A percentile compares a stretch with the other conserved stretches of the same genome.
Evolutionary conservation across 1,139 yeast species (phyloP).

Genomic region (Debaryomyces sp.): DNA sequence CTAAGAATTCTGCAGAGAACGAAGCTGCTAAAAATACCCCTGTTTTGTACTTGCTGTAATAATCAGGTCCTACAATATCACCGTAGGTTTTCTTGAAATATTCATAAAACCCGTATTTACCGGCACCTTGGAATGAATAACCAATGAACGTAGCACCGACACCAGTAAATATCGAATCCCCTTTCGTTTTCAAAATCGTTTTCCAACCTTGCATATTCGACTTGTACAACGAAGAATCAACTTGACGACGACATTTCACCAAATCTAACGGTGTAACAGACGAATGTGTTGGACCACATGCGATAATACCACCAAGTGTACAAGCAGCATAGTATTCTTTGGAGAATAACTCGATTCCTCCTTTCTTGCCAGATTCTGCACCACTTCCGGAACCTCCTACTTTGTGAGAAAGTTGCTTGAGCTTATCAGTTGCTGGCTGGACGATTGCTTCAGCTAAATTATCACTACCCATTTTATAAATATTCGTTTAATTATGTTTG

Average conservation of each 20-base stretch:
- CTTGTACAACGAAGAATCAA: conserved; percentile 67
- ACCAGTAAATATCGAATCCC: conserved; percentile 83
- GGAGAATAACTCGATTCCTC: conserved; percentile 56
- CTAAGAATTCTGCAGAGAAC: conserved; percentile 90
- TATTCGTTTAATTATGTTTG: not conserved
- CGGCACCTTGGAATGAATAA: conserved; percentile 93
- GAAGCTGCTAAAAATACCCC: conserved; percentile 79
- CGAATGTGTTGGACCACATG: conserved; percentile 97
- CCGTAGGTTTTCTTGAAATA: conserved; percentile 78
- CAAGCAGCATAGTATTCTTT: conserved; percentile 80
- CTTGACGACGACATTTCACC: conserved; percentile 92
- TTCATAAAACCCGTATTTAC: conserved; percentile 94
- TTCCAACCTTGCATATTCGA: conserved; percentile 81
- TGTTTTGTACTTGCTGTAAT: conserved; percentile 67
- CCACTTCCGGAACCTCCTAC: conserved; percentile 16
- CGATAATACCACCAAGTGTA: conserved; percentile 84
- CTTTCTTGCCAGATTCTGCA: conserved; percentile 11
- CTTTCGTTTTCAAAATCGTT: conserved; percentile 70
- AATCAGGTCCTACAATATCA: conserved; percentile 65
- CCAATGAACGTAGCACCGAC: conserved; percentile 90
- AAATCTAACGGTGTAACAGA: conserved; percentile 90
- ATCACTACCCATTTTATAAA: conserved; percentile 15
- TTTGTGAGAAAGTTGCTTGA: conserved; percentile 21
- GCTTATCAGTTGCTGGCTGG: conserved; percentile 35
- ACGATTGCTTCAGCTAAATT: conserved; percentile 31